Conservation (phyloP, 805 yeast genomes). For the Kazachstania martiniae region DNA sequence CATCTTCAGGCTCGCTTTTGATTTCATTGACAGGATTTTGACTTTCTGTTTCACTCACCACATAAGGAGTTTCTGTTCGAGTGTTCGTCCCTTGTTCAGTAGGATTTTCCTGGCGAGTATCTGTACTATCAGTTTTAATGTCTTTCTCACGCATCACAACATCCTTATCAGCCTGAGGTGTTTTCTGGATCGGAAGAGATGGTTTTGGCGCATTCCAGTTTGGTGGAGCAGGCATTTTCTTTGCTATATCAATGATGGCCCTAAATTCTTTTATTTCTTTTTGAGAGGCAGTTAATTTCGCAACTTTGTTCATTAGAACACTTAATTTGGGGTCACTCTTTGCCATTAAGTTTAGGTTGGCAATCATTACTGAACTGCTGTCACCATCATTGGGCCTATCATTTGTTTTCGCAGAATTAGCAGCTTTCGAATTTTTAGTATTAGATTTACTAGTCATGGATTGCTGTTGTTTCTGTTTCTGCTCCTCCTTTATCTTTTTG, state of each 20-base stretch:
- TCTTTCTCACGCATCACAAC: no score
- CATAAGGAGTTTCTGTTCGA: no score
- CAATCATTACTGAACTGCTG: slow-evolving; percentile 72
- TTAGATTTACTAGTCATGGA: not conserved
- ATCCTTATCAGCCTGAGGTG: not conserved
- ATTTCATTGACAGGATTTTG: no score
- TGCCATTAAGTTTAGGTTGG: slow-evolving; percentile 76
- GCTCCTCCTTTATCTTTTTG: slow-evolving; percentile 15
- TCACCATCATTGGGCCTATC: slow-evolving; percentile 11
- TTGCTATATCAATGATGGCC: slow-evolving; percentile 66
- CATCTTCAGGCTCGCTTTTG: no score
- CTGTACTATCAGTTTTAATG: no score
- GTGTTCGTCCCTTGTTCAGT: no score
- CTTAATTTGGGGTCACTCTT: slow-evolving; percentile 57
- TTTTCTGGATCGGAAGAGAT: not conserved
- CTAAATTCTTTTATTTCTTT: slow-evolving; percentile 72
- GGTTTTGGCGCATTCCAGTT: slow-evolving; percentile 16
- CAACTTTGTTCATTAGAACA: slow-evolving; percentile 72
- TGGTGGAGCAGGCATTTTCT: slow-evolving; percentile 54
- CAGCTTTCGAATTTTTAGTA: slow-evolving; percentile 1
- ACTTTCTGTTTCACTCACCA: not conserved
- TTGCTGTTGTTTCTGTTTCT: slow-evolving; percentile 1
- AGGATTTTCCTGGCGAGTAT: no score
- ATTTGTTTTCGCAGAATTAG: not conserved
- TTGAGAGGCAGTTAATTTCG: slow-evolving; percentile 65